Conservation (phyloP, 2,329 filamentous ascomycete genomes). For the Amylocarpus encephaloides region DNA sequence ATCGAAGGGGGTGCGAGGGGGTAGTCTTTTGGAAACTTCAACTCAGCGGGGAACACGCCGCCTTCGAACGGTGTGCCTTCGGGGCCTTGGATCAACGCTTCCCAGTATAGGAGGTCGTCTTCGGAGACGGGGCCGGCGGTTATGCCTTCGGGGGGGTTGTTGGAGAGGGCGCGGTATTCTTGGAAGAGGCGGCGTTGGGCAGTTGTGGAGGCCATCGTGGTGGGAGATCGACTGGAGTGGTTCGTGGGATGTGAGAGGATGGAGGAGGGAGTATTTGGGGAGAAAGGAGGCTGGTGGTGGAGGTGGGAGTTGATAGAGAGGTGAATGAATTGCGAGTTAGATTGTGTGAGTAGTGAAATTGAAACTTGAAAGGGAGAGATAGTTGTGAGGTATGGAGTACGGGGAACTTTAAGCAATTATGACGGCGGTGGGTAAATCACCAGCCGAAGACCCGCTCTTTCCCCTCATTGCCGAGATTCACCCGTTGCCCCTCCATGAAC, state of each 20-base stretch:
- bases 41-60: constrained; percentile 88
- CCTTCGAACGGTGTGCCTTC: constrained; percentile 95
- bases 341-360: too few relatives aligned
- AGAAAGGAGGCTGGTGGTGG: neutral
- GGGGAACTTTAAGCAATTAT: neutral
- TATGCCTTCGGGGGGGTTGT: constrained; percentile 95
- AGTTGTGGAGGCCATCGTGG: constrained; percentile 51
- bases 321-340: neutral
- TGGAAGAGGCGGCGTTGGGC: constrained; percentile 80
- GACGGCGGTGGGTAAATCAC: neutral
- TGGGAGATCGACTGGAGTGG: neutral
- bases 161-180: constrained; percentile 91
- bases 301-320: neutral
- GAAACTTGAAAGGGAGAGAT: too few relatives aligned
- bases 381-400: neutral
- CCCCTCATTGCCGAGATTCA: neutral
- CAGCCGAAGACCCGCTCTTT: too few relatives aligned
- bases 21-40: constrained; percentile 94
- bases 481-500: neutral
- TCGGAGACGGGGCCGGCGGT: constrained; percentile 88
- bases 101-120: constrained; percentile 94
- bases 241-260: neutral
- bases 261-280: too few relatives aligned
- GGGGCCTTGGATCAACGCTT: constrained; percentile 90
- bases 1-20: constrained; percentile 93